Conservation (phyloP, 257 asterid genomes). For the Apocynum venetum region DNA sequence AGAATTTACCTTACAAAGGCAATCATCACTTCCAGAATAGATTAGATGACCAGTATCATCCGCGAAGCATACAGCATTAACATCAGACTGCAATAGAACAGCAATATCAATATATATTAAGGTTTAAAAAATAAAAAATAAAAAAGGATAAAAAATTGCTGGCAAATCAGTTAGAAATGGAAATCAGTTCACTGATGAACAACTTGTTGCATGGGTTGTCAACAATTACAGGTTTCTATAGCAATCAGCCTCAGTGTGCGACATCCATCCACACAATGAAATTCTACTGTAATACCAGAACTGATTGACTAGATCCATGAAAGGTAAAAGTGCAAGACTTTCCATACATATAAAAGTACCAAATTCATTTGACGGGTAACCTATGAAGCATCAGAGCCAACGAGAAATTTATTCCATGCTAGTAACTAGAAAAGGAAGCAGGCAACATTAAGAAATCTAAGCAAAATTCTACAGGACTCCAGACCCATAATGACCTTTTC, state of each 20-base stretch:
- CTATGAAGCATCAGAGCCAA: neutral
- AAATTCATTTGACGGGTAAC: neutral
- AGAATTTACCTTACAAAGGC: slow-evolving; percentile 75
- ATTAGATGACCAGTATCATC: slow-evolving; percentile 89
- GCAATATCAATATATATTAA: neutral
- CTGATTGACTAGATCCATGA: neutral
- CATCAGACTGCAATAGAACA: slow-evolving; percentile 72
- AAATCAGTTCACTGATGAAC: neutral
- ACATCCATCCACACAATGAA: too few relatives aligned
- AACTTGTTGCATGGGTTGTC: neutral
- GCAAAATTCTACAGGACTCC: neutral
- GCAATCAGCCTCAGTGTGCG: neutral
- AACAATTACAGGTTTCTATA: neutral
- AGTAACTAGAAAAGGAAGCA: neutral
- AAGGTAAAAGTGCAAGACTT: neutral
- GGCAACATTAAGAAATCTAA: neutral
- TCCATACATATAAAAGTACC: neutral
- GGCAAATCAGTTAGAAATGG: neutral
- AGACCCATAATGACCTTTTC: neutral
- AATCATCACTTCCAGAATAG: slow-evolving; percentile 97
- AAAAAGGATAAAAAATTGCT: neutral
- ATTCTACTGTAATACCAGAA: neutral
- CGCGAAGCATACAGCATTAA: slow-evolving; percentile 95
- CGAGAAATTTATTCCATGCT: neutral
- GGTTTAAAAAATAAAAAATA: neutral